Percentiles rank a stretch among this genome's conserved stretches.
Conservation (phyloP, 2,329 filamentous ascomycete species). For the Diaporthe longicolla region DNA sequence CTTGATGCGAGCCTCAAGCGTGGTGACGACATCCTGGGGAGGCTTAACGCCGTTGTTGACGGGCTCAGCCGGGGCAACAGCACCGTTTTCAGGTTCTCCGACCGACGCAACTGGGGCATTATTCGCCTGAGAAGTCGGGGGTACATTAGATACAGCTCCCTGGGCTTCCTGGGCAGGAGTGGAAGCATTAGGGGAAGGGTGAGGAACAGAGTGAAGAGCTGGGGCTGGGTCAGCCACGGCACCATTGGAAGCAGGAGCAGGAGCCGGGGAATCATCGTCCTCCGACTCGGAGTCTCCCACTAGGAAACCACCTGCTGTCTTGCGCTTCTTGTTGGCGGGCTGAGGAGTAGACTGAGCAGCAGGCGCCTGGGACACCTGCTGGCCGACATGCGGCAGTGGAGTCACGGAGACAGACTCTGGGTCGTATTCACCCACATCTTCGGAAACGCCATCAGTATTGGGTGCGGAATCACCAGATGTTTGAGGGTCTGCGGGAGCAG, state of each 20-base stretch:
- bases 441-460: slow-evolving; percentile 58
- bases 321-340: slow-evolving; percentile 65
- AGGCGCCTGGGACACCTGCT: slow-evolving; percentile 43
- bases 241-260: slow-evolving; percentile 47
- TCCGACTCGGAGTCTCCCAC: slow-evolving; percentile 73
- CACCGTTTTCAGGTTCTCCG: slow-evolving; percentile 57
- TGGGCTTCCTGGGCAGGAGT: slow-evolving; percentile 49
- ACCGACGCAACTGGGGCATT: slow-evolving; percentile 38
- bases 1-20: slow-evolving; percentile 88
- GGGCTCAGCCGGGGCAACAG: slow-evolving; percentile 56
- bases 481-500: slow-evolving; percentile 56
- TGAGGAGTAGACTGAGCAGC: slow-evolving; percentile 52
- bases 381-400: slow-evolving; percentile 33
- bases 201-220: slow-evolving; percentile 42
- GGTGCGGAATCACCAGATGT: slow-evolving; percentile 64
- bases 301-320: slow-evolving; percentile 72
- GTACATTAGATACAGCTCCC: slow-evolving; percentile 51
- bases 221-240: slow-evolving; percentile 41
- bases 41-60: slow-evolving; percentile 77
- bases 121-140: slow-evolving; percentile 49
- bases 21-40: slow-evolving; percentile 41
- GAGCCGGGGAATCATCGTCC: slow-evolving; percentile 55
- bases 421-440: slow-evolving; percentile 71
- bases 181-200: slow-evolving; percentile 43
- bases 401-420: slow-evolving; percentile 67